These are phyloP conservation scores for Eimeria maxima DNA, from an alignment of 169 alveolate species.

Conservation along the genomic window DNA sequence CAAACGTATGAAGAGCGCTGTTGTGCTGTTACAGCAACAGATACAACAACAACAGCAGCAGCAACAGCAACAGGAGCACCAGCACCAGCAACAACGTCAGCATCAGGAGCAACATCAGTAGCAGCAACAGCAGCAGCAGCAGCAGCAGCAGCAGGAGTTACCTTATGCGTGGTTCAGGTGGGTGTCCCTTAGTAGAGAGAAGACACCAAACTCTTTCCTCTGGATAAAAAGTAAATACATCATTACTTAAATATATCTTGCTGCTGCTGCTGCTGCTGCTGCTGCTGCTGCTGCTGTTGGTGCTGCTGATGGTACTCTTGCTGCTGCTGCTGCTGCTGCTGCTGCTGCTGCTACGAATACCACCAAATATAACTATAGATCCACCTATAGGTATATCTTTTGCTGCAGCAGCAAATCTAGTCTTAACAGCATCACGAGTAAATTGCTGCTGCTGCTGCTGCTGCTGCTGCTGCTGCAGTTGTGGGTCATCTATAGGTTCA, in stretches of 20 bases:
- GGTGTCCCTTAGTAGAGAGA: conserved; percentile 4
- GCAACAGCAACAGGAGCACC: no score
- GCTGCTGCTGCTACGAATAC: conserved; percentile 48
- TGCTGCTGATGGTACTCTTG: no score
- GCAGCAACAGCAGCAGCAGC: conserved; percentile 60
- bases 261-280: conserved; percentile 40
- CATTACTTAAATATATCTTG: not conserved
- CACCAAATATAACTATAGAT: conserved; percentile 9
- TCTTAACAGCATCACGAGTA: not conserved
- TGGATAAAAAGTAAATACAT: conserved; percentile 1
- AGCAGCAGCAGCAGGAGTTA: not conserved
- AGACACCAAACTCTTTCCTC: conserved; percentile 52
- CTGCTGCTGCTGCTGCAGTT: conserved; percentile 30
- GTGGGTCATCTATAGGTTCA: not conserved
- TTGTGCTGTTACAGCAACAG: not conserved
- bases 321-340: no score
- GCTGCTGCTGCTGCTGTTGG: no score
- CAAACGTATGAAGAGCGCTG: no score
- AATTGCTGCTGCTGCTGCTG: conserved; percentile 9
- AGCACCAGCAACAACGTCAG: not conserved
- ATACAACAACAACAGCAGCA: not conserved
- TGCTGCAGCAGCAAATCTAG: conserved; percentile 31
- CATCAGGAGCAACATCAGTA: conserved; percentile 42
- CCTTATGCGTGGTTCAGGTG: conserved; percentile 48
- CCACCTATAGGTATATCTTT: not conserved